phyloP scores from a whole-genome alignment of 1,284 basidiomycete genomes.

The Moesziomyces sp. region DNA sequence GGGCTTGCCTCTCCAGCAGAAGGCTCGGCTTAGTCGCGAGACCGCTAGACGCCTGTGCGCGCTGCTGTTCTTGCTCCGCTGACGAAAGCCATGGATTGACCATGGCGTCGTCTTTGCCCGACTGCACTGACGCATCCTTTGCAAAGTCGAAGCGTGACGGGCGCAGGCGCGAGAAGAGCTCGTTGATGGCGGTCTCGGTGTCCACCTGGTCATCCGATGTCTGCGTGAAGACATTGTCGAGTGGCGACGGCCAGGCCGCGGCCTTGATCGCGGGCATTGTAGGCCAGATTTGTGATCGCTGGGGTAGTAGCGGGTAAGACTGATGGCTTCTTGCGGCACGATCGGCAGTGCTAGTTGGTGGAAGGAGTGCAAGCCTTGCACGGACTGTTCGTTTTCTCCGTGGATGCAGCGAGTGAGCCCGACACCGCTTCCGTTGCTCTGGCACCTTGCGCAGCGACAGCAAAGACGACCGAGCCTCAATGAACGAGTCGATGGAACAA shows the following conservation, averaged over 20 bases:
- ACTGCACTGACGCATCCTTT: slow-evolving; percentile 3
- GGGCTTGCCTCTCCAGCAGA: slow-evolving; percentile 52
- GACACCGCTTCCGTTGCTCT: too few species aligned
- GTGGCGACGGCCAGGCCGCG: slow-evolving; percentile 50
- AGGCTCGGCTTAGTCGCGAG: slow-evolving; percentile 28
- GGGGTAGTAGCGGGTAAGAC: too few species aligned
- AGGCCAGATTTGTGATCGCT: too few species aligned
- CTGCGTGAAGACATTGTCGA: slow-evolving; percentile 48
- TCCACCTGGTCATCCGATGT: slow-evolving; percentile 61
- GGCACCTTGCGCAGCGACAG: too few species aligned
- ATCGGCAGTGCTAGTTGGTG: neutral
- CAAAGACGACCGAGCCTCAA: too few species aligned
- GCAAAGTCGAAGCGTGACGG: slow-evolving; percentile 28
- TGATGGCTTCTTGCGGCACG: too few species aligned
- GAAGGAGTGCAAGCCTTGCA: neutral
- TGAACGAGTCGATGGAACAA: too few species aligned
- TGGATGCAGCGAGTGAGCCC: too few species aligned
- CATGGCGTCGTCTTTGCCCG: slow-evolving; percentile 5
- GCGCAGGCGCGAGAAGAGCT: slow-evolving; percentile 40
- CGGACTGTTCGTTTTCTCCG: too few species aligned
- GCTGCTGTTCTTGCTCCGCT: slow-evolving; percentile 25
- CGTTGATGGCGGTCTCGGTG: slow-evolving; percentile 57
- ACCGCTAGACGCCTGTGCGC: slow-evolving; percentile 8
- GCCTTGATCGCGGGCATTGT: slow-evolving; percentile 38
- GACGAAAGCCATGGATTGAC: slow-evolving; percentile 45